A percentile compares a stretch with the other conserved stretches of the same genome.
Evolutionary conservation across 345 rosid species (phyloP).

Genomic region (Ceriops decandra): DNA sequence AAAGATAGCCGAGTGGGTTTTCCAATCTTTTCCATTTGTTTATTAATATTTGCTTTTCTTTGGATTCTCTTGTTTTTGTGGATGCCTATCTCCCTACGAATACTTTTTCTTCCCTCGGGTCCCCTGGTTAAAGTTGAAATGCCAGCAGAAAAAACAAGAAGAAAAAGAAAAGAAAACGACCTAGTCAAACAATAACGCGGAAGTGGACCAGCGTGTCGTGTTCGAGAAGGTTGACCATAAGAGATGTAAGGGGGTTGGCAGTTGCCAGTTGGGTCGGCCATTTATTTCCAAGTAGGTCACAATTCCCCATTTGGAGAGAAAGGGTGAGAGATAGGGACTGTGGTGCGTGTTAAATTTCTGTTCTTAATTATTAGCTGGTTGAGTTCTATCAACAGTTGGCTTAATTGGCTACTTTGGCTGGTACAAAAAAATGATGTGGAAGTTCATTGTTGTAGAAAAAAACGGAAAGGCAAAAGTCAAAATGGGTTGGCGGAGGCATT

Average conservation of each 20-base stretch:
- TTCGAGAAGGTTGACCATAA: conserved; percentile 41
- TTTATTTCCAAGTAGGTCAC: conserved; percentile 5
- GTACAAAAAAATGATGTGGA: too few relatives aligned
- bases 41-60: conserved; percentile 9
- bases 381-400: not conserved
- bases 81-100: conserved; percentile 20
- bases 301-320: not conserved
- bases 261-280: conserved; percentile 32
- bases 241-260: conserved; percentile 21
- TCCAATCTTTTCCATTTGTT: not conserved
- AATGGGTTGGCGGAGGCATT: conserved; percentile 38
- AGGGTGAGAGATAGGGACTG: too few relatives aligned
- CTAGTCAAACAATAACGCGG: conserved; percentile 39
- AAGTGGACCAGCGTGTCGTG: conserved; percentile 43
- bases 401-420: too few relatives aligned
- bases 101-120: conserved; percentile 12
- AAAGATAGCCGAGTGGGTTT: conserved; percentile 17
- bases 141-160: conserved; percentile 6
- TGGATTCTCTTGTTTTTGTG: conserved; percentile 17
- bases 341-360: not conserved
- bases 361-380: not conserved
- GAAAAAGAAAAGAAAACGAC: not conserved
- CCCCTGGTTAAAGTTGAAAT: conserved; percentile 4
- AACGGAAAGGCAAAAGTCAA: conserved; percentile 34
- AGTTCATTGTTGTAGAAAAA: conserved; percentile 2